Base-by-base conservation (phyloP, 1,284 basidiomycete genomes). In the Ceratobasidium sp. region DNA sequence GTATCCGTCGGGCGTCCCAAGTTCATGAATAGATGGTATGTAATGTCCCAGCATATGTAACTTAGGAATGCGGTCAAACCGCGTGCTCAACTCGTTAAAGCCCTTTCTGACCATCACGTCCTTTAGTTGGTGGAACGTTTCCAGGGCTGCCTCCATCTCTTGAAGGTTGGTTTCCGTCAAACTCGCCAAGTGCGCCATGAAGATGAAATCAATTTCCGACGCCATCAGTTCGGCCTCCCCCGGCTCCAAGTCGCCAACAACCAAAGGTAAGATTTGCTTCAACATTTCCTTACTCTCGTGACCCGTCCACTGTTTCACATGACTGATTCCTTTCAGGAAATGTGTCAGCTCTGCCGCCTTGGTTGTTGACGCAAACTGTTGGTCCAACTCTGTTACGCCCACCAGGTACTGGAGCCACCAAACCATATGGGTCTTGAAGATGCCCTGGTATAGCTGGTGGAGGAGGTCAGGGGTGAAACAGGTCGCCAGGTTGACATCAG, bases 71-170 rank as follows among this genome's bases (percentile, higher is more conserved):
- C n/a, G n/a, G n/a, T n/a, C n/a, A n/a, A n/a, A n/a, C n/a, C n/a
- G n/a, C n/a, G n/a, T n/a, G n/a, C n/a, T n/a, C n/a, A n/a, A n/a
- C n/a, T n/a, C n/a, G n/a, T n/a, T n/a, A n/a, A n/a, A n/a, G n/a
- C n/a, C n/a, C n/a, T n/a, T n/a, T n/a, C n/a, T n/a, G n/a, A n/a
- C n/a, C n/a, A n/a, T n/a, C n/a, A n/a, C n/a, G n/a, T n/a, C n/a
- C n/a, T n/a, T n/a, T n/a, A n/a, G n/a, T n/a, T n/a, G n/a, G n/a
- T n/a, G n/a, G n/a, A n/a, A n/a, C 1, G 37, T 35, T 0, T 35
- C 3, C 1, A 82, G 79, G 0, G 81, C 80, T 0, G 76, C 67
- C 0, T 81, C 68, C 0, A 85, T 63, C 0, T 73, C 53, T 0
- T 20, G 11, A 0, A 86, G 80, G 0, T 83, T 56, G 37, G 17